phyloP scores from a whole-genome alignment of 2,329 filamentous ascomycete genomes.

The Pyricularia pennisetigena region DNA sequence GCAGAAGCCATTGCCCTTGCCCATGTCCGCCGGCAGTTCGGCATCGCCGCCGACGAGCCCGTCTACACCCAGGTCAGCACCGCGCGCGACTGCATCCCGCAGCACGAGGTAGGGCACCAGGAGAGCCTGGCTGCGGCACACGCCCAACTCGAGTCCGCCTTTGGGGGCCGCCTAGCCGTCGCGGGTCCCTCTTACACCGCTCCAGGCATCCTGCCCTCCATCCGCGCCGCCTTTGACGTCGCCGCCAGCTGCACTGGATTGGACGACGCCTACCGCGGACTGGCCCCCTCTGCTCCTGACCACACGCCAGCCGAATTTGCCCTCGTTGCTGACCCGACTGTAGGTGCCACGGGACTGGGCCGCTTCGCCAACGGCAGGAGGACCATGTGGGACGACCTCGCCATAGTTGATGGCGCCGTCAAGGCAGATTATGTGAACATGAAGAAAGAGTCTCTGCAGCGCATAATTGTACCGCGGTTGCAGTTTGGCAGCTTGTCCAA shows the following conservation, averaged over 20 bases:
- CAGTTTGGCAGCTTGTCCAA: not conserved
- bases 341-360: conserved; percentile 14
- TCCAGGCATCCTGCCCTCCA: conserved; percentile 39
- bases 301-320: no score
- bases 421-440: not conserved
- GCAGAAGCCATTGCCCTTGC: conserved; percentile 59
- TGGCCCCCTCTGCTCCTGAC: not conserved
- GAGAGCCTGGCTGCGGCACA: conserved; percentile 48
- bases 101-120: conserved; percentile 75
- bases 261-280: not conserved
- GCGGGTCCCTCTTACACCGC: conserved; percentile 43
- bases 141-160: conserved; percentile 42
- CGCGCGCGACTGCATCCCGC: conserved; percentile 66
- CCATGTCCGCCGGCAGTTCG: conserved; percentile 37
- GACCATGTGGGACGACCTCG: not conserved
- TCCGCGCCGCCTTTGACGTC: conserved; percentile 39
- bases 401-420: not conserved
- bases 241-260: conserved; percentile 20
- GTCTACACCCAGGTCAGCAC: conserved; percentile 59
- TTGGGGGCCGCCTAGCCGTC: conserved; percentile 55
- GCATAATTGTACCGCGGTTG: not conserved
- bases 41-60: conserved; percentile 55
- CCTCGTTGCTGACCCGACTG: not conserved
- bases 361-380: conserved; percentile 8
- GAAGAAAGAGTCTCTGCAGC: not conserved